Base-by-base conservation (phyloP, 2,329 filamentous ascomycete species). In the Dactylonectria estremocensis region DNA sequence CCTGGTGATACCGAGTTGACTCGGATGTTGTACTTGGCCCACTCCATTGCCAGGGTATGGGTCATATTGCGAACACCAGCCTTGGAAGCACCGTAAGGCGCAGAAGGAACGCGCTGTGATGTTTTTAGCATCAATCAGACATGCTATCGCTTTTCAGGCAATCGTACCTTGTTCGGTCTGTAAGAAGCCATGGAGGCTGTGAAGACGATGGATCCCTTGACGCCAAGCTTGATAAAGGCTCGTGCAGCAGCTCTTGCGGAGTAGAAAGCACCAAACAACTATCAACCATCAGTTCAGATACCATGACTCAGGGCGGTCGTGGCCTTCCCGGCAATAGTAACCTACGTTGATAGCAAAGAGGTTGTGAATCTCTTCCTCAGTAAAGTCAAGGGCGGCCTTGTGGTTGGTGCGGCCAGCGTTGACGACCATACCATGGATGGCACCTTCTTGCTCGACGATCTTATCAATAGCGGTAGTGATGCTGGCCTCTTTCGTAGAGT, bases 361-460 rank as follows among this genome's bases (percentile, higher is more conserved):
- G 81, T 62, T 80, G 48, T 76, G 67, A 3, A 76, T 59, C 35
- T 76, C 69, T 10, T 70, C 74, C 13, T 66, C 62, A 4, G 64
- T 69, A 45, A 76, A 87, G 20, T 88, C 84, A 4, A 87, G 74
- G 0, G 85, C 85, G 1, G 85, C 74, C 71, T 87, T 86, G 69
- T 87, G 86, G 70, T 87, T 85, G 5, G 85, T 88, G 8, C 82
- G 77, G 8, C 85, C 85, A 0, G 86, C 85, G 63, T 88, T 87
- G n/a, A 80, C 82, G 1, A 87, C 84, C 78, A 88, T 84, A 58
- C 84, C 83, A 71, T 85, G 80, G 63, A 84, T 79, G 35, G 79
- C 77, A 18, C 83, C 82, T 8, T 74, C 72, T 45, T 77, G 71
- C 16, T 74, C 75, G 3, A 83, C 77, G 33, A 86, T 78, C 61